Evolutionary conservation across 495 filamentous ascomycete genomes (phyloP), one percentile per base, ranked within the genome.

Genomic region (Penicillium lividum): DNA sequence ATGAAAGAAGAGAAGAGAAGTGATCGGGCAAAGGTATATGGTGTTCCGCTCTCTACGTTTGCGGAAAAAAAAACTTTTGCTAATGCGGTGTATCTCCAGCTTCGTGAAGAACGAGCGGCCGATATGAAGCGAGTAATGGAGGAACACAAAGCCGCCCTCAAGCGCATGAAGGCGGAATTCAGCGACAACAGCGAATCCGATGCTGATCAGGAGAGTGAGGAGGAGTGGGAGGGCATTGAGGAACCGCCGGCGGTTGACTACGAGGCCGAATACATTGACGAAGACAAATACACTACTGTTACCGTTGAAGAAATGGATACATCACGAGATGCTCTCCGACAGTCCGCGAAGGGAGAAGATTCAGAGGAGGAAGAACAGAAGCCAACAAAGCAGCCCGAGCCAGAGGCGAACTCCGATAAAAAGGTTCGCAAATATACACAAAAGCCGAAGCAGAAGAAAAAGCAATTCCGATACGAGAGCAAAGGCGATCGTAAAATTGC

Each of bases 251-350:
- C 80, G 5, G 71, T 95, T 18, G 85, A 93, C 68, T 85, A 88
- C 62, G 91, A 97, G 66, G 93, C 93, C 53, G 92, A 97, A 73
- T 98, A 96, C 74, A 83, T 97, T 57, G 94, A 98, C 73, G 94
- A 98, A 71, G 93, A 97, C 66, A 89, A 88, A 70, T 95, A 90
- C 67, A 96, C 93, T 16, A 95, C 89, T 4, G 94, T 98, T 30
- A 97, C 91, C 0, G 84, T 98, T 0, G 92, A 97, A 69, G 88
- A 88, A n/a, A 91, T 98, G 68, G 89, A 88, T 64, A 77, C 93
- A 7, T 85, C 89, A 3, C 86, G 84, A 53, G 85, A 90, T 57
- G 89, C 87, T 7, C 67, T 93, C 13, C 71, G 84, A 51, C 82
- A 84, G 63, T 72, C 80, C 4, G 73, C 69, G 27, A 74, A 73